Evolutionary conservation across 2,329 filamentous ascomycete species (phyloP).

Genomic region (Paecilomyces sp.): DNA sequence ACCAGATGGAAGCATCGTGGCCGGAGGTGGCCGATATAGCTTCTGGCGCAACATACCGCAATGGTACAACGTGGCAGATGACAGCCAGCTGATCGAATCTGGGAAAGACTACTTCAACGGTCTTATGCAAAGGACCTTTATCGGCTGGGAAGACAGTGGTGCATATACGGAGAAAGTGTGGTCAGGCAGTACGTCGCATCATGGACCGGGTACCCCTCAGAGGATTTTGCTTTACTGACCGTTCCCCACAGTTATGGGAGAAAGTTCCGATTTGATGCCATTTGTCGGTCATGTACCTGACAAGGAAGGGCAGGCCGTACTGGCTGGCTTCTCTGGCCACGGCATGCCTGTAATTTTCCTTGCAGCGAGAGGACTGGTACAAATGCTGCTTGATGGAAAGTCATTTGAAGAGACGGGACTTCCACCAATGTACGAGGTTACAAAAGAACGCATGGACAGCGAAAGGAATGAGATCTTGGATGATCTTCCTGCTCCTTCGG

Average conservation of each 20-base stretch:
- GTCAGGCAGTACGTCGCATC: slow-evolving; percentile 23
- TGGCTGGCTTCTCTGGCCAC: slow-evolving; percentile 58
- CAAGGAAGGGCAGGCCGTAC: slow-evolving; percentile 45
- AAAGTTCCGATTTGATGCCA: slow-evolving; percentile 43
- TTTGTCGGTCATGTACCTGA: slow-evolving; percentile 46
- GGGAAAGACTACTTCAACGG: slow-evolving; percentile 30
- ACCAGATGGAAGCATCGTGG: slow-evolving; percentile 47
- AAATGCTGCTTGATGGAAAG: not conserved
- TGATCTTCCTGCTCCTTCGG: not conserved
- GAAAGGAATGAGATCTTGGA: not conserved
- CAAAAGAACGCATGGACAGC: not conserved
- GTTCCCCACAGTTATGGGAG: slow-evolving; percentile 43
- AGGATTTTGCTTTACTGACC: not conserved
- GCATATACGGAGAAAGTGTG: slow-evolving; percentile 25
- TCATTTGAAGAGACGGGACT: not conserved
- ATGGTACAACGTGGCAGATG: slow-evolving; percentile 42
- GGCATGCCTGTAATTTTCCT: slow-evolving; percentile 60
- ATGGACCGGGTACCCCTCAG: too few species aligned
- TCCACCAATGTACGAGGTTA: not conserved
- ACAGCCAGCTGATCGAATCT: slow-evolving; percentile 44
- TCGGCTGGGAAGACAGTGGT: slow-evolving; percentile 27
- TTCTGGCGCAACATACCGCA: slow-evolving; percentile 19
- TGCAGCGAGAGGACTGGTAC: slow-evolving; percentile 45
- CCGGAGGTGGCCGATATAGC: slow-evolving; percentile 53
- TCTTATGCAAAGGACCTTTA: slow-evolving; percentile 31